These are phyloP conservation scores for Trypanosoma lewisi DNA, from an alignment of 208 protist species.

Conservation along the genomic window DNA sequence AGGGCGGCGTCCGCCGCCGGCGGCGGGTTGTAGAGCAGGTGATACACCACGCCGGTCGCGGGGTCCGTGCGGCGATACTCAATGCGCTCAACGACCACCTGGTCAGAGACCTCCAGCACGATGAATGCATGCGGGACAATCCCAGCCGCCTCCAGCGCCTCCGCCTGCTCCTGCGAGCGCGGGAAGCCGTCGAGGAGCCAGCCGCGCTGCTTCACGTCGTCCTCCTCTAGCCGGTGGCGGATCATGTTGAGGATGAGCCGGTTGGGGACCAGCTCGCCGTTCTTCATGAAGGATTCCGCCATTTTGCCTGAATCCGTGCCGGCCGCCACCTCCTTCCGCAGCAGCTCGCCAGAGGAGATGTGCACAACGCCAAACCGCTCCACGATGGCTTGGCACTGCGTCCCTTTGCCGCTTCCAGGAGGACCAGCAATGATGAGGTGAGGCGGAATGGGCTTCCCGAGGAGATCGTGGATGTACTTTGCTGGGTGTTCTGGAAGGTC, in stretches of 20 bases:
- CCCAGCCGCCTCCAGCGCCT: slow-evolving; percentile 60
- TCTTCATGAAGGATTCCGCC: slow-evolving; percentile 58
- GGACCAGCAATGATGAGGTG: slow-evolving; percentile 80
- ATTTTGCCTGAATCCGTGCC: slow-evolving; percentile 62
- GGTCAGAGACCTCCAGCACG: slow-evolving; percentile 73
- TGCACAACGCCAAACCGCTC: slow-evolving; percentile 54
- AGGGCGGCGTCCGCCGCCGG: slow-evolving; percentile 66
- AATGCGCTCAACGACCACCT: slow-evolving; percentile 74
- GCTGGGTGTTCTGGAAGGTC: slow-evolving; percentile 68
- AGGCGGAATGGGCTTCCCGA: slow-evolving; percentile 44
- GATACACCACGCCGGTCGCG: slow-evolving; percentile 80
- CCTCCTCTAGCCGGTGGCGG: slow-evolving; percentile 58
- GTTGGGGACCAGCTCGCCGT: slow-evolving; percentile 74
- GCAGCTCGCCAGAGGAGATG: slow-evolving; percentile 84
- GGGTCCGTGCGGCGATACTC: slow-evolving; percentile 85
- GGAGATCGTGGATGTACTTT: slow-evolving; percentile 61
- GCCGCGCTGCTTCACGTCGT: slow-evolving; percentile 71
- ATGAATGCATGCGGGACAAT: slow-evolving; percentile 68
- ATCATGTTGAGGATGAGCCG: slow-evolving; percentile 68
- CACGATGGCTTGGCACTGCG: slow-evolving; percentile 65
- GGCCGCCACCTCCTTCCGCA: slow-evolving; percentile 58
- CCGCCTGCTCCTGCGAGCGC: slow-evolving; percentile 75
- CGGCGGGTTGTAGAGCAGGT: slow-evolving; percentile 87
- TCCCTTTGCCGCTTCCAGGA: slow-evolving; percentile 78
- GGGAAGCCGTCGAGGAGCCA: slow-evolving; percentile 93